phyloP scores from a whole-genome alignment of 1,139 yeast species.

The Sugiyamaella neomexicana region DNA sequence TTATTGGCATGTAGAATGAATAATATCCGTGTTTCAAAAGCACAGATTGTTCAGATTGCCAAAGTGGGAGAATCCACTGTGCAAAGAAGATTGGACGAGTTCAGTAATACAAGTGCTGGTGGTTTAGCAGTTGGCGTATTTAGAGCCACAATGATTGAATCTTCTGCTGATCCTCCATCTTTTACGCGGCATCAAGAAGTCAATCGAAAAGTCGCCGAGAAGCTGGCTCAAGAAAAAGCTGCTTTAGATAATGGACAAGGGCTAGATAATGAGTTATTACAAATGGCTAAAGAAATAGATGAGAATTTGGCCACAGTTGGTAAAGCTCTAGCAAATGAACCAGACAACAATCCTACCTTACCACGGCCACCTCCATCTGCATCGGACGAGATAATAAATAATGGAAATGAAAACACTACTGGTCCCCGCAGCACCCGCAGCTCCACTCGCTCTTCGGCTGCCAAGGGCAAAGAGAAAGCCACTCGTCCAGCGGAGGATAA shows the following conservation, averaged over 20 bases:
- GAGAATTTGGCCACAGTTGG: constrained; percentile 10
- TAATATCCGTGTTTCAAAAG: constrained; percentile 84
- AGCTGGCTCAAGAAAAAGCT: constrained; percentile 18
- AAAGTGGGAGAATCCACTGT: constrained; percentile 94
- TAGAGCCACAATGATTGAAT: constrained; percentile 52
- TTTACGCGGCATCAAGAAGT: constrained; percentile 45
- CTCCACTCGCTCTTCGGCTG: neutral
- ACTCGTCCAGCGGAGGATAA: neutral
- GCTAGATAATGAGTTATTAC: constrained; percentile 3
- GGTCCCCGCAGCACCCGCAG: too few relatives aligned
- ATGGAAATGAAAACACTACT: too few relatives aligned
- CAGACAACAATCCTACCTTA: neutral
- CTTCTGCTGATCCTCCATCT: constrained; percentile 77
- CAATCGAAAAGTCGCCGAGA: constrained; percentile 30
- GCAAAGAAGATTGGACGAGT: constrained; percentile 86
- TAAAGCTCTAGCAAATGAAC: constrained; percentile 4
- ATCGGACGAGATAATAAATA: neutral
- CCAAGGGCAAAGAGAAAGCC: constrained; percentile 1
- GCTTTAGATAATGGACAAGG: constrained; percentile 14
- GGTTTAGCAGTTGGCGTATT: constrained; percentile 70
- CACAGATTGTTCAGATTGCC: constrained; percentile 92
- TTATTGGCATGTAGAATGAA: constrained; percentile 95
- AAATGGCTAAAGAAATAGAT: constrained; percentile 12
- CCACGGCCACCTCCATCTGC: neutral
- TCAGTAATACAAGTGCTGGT: constrained; percentile 75